Evolutionary conservation across 306 rosid species (phyloP), one percentile per base, ranked within the genome.

Genomic region (Cotoneaster glaucophyllus): DNA sequence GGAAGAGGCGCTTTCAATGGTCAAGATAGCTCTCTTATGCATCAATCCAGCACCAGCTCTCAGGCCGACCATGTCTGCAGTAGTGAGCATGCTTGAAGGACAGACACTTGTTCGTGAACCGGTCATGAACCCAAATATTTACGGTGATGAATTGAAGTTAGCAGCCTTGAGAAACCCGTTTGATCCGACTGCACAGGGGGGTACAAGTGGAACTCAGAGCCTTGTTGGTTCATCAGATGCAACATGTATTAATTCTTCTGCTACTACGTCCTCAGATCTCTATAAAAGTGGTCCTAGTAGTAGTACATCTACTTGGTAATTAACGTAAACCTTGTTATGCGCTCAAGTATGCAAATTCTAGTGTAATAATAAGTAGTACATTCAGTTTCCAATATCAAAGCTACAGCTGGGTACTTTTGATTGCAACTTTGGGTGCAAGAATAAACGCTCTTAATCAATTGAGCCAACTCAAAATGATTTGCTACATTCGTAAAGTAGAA

Each of bases 81-180:
- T 48, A 21, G 63, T 48, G 78, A 74, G 78, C 2, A 61, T 74
- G 69, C 70, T 74, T 8, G 78, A 74, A 74, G 78, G 71, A 8
- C 19, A 18, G 32, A 64, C 32, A 25, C 4, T 63, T 22, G 71
- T 64, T 2, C 34, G 15, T 28, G 78, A 74, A n/a, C 6, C 64
- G 71, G 48, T 64, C 9, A 62, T 50, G 70, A 71, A 74, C 50
- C 71, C 71, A 0, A 14, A 50, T 11, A 74, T 74, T 12, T 74
- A 28, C 24, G 71, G 74, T 22, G 74, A 59, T 19, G 22, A 39
- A 18, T 43, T 26, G 77, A 73, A 68, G 28, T 18, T 73, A 21
- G 25, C 77, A 15, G 29, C 77, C 24, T 15, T 73, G 77, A 39
- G 68, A 73, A 18, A 73, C 57, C 77, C 26, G 26, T 25, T 73